These are phyloP conservation scores for Sabuloglossum arenarium DNA, from an alignment of 495 filamentous ascomycete genomes.

Conservation along the genomic window DNA sequence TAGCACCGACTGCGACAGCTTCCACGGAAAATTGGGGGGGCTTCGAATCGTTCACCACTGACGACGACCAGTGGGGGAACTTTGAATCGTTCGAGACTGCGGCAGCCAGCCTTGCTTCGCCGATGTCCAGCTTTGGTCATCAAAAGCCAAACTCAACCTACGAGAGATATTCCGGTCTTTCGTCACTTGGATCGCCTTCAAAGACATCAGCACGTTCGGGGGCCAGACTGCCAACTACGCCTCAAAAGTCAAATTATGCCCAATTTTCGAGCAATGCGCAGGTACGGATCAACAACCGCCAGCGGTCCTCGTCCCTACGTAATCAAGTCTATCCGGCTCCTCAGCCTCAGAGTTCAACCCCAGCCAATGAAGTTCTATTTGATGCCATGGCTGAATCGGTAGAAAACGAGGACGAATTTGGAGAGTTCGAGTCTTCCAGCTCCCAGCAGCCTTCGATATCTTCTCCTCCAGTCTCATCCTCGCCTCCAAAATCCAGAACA, in stretches of 20 bases:
- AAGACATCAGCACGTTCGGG: background rate
- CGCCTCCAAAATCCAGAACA: background rate
- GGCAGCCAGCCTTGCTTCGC: background rate
- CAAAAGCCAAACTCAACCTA: background rate
- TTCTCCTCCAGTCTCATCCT: background rate
- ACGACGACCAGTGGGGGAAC: background rate
- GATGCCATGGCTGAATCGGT: background rate
- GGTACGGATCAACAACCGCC: background rate
- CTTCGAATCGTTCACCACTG: background rate
- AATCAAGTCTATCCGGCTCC: background rate
- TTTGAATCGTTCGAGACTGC: constrained; percentile 1
- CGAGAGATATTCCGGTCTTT: background rate
- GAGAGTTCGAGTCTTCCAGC: constrained; percentile 3
- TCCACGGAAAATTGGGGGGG: background rate
- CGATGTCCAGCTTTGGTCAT: background rate
- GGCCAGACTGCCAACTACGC: background rate
- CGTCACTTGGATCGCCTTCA: background rate
- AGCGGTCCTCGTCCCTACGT: background rate
- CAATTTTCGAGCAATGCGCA: background rate
- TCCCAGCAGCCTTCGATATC: no score
- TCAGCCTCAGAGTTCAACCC: background rate
- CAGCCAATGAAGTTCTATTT: constrained; percentile 3
- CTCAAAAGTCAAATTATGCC: background rate
- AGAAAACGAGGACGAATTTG: constrained; percentile 6
- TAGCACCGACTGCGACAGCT: background rate